Conservation (phyloP, 208 protist genomes). For the Wallacemonas sp. region DNA sequence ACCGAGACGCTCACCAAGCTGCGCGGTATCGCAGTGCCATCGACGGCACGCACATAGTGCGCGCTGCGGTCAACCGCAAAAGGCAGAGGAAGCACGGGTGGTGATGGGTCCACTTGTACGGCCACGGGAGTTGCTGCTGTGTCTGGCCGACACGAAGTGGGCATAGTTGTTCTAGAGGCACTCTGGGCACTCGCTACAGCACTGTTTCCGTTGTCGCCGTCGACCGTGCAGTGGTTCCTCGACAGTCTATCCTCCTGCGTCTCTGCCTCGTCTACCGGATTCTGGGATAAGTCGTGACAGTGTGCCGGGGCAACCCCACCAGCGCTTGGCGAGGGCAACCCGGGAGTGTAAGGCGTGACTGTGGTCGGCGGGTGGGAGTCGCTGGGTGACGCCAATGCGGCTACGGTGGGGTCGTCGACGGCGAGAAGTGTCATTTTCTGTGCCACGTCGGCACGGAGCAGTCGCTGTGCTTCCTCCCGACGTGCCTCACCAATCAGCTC, state of each 20-base stretch:
- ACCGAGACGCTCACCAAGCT: conserved; percentile 71
- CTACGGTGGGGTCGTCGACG: too few relatives aligned
- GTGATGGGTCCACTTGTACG: too few relatives aligned
- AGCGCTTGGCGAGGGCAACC: too few relatives aligned
- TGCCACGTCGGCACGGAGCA: conserved; percentile 4
- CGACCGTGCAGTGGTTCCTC: not conserved
- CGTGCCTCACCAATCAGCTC: not conserved
- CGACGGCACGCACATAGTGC: conserved; percentile 67
- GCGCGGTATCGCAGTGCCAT: conserved; percentile 73
- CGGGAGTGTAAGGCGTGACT: too few relatives aligned
- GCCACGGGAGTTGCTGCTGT: too few relatives aligned
- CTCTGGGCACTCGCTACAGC: too few relatives aligned
- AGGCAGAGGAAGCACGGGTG: too few relatives aligned
- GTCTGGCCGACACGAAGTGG: too few relatives aligned
- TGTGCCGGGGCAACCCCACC: not conserved
- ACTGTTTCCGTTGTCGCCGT: too few relatives aligned
- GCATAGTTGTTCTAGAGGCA: too few relatives aligned
- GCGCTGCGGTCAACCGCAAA: conserved; percentile 29
- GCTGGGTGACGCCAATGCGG: too few relatives aligned
- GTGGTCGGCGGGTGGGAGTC: not conserved
- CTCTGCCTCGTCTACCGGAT: not conserved
- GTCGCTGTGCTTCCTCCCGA: not conserved
- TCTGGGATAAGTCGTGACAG: not conserved
- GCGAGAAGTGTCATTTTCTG: not conserved
- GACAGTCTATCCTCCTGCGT: not conserved